phyloP scores from a whole-genome alignment of 2,329 filamentous ascomycete species.

The Epichloe typhina region DNA sequence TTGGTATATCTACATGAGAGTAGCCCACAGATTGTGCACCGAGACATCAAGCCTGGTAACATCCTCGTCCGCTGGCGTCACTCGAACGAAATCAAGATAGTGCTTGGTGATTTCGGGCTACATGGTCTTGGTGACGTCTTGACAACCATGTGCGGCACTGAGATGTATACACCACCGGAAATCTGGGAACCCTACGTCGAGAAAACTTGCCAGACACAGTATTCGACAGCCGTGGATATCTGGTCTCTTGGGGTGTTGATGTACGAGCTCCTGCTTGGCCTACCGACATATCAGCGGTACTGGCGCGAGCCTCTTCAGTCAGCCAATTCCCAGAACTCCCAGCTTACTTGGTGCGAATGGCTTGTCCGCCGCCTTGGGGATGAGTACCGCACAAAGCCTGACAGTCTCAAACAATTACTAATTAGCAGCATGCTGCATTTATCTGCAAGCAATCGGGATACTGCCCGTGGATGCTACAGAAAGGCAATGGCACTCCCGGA shows the following conservation, averaged over 20 bases:
- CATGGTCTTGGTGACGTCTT: constrained; percentile 43
- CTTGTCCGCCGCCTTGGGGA: not conserved
- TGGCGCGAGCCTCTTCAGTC: not conserved
- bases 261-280: not conserved
- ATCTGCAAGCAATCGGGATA: not conserved
- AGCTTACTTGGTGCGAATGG: constrained; percentile 1
- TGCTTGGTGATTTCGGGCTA: not conserved
- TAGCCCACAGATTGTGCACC: constrained; percentile 54
- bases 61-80: constrained; percentile 48
- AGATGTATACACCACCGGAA: not conserved
- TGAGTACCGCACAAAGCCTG: not conserved
- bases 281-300: not conserved
- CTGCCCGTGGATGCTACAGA: not conserved
- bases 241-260: constrained; percentile 81
- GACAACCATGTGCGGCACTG: constrained; percentile 37
- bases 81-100: not conserved
- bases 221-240: constrained; percentile 78
- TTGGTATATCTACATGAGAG: constrained; percentile 9
- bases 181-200: not conserved
- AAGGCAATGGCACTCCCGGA: constrained; percentile 1
- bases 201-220: constrained; percentile 20
- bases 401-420: constrained; percentile 1
- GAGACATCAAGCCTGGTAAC: constrained; percentile 88
- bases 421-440: constrained; percentile 2
- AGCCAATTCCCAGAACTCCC: not conserved